Evolutionary conservation across 1,284 basidiomycete species (phyloP), one percentile per base, ranked within the genome.

Genomic region (Ganoderma boninense): DNA sequence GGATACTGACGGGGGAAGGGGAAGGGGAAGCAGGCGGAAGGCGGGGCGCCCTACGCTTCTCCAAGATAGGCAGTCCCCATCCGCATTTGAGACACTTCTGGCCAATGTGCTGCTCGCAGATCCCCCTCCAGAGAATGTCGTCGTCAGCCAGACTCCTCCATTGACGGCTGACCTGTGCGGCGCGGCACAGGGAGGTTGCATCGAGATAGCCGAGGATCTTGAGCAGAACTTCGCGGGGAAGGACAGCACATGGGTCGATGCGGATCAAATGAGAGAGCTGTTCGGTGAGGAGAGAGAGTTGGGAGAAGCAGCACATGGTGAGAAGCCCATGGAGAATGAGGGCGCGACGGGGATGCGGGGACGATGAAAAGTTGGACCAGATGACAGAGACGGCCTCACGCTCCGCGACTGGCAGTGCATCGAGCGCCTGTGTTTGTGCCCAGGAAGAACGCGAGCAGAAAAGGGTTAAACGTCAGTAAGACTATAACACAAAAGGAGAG

Each of bases 251-350:
- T 11, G 98, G 98, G 81, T 99, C 98, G 79, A 98, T 93, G 73
- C 97, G 93, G 80, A 98, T 98, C 72, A 98, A 92, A 74, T 95
- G 91, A 32, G 92, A 87, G 68, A 99, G 92, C 69, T 97, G 95
- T 72, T 98, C 95, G 18, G 96, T 95, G 63, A 99, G 91, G 68
- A 99, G 93, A 29, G 97, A 98, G n/a, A 99, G 92, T 79, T 99
- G 97, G 52, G 96, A 96, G 85, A 98, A 99, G 83, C 97, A 99
- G 82, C 97, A 99, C 95, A 99, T 99, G n/a, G 98, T 99, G 76
- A 99, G 91, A 70, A 99, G 89, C 42, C 97, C 97, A 78, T 96
- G 96, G 61, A 99, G 92, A 79, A 99, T 99, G 78, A 99, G 90
- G 54, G 95, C 95, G 54, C 97, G 90, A 44, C 95, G 91, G 13